Percentiles rank a stretch among this genome's conserved stretches.
Evolutionary conservation across 306 rosid genomes (phyloP).

Genomic region (Ceratonia siliqua): DNA sequence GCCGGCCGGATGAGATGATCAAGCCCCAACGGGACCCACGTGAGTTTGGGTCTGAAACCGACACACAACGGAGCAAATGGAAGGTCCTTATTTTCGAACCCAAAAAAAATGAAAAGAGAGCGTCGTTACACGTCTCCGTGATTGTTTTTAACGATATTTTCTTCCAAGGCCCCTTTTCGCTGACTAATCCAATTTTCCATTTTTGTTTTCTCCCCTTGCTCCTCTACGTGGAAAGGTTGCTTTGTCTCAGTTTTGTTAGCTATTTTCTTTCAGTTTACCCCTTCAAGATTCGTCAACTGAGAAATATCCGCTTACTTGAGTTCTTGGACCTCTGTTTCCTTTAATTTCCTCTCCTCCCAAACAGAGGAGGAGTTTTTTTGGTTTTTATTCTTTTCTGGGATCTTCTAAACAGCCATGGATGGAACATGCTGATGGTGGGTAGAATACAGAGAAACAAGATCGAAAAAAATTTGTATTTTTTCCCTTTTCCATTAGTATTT

Average conservation of each 20-base stretch:
- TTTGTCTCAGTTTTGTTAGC: background rate
- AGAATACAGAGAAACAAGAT: background rate
- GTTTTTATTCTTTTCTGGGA: no score
- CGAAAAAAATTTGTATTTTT: background rate
- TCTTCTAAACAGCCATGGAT: background rate
- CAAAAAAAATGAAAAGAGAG: no score
- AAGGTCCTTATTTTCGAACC: no score
- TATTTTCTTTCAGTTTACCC: slow-evolving; percentile 2
- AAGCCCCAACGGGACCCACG: no score
- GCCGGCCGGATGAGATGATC: no score
- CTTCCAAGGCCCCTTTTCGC: background rate
- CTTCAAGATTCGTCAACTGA: slow-evolving; percentile 34
- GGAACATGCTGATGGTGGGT: background rate
- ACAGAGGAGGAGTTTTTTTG: background rate
- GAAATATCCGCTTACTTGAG: background rate
- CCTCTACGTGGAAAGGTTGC: background rate
- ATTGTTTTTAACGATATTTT: background rate
- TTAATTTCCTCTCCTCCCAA: background rate
- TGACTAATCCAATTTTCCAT: slow-evolving; percentile 9
- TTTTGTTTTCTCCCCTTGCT: background rate
- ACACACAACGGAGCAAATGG: no score
- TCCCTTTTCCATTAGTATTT: background rate
- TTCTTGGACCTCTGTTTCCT: background rate
- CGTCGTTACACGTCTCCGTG: background rate
- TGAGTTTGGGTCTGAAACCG: no score